These are phyloP conservation scores for Linnemannia schmuckeri DNA, from an alignment of 192 early-diverging fungal species.

Conservation along the genomic window DNA sequence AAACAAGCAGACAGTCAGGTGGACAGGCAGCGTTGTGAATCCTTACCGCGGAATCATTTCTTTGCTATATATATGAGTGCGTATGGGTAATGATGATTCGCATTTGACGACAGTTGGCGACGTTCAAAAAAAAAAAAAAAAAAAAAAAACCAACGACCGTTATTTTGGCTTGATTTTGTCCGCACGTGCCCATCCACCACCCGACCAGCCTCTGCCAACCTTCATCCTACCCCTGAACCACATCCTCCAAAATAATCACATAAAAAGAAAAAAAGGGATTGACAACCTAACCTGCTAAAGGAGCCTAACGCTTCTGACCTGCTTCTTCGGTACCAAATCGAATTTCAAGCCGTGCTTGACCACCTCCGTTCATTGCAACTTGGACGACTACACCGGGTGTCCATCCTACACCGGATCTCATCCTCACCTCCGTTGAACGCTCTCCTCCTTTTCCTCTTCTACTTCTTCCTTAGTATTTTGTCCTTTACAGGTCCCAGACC, in stretches of 20 bases:
- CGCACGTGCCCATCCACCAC: too few relatives aligned
- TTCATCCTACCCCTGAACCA: background rate
- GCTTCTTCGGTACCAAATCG: background rate
- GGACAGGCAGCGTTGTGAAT: too few relatives aligned
- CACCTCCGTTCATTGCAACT: slow-evolving; percentile 1
- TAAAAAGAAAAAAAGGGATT: too few relatives aligned
- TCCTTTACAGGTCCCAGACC: background rate
- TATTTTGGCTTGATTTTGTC: too few relatives aligned
- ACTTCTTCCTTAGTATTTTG: background rate
- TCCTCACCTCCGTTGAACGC: background rate
- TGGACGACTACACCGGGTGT: background rate
- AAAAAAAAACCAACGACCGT: too few relatives aligned
- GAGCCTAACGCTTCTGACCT: background rate
- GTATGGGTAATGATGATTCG: background rate
- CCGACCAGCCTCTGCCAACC: background rate
- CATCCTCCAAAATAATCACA: background rate
- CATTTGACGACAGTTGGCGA: too few relatives aligned
- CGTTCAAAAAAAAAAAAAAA: too few relatives aligned
- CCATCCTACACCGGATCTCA: background rate
- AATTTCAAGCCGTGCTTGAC: background rate
- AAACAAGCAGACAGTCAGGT: background rate
- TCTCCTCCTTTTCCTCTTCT: background rate
- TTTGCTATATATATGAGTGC: background rate
- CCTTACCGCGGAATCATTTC: too few relatives aligned
- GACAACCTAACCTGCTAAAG: too few relatives aligned